Percentiles rank a stretch among this genome's conserved stretches.
Conservation (phyloP, 2,329 filamentous ascomycete species). For the Whalleya microplaca region DNA sequence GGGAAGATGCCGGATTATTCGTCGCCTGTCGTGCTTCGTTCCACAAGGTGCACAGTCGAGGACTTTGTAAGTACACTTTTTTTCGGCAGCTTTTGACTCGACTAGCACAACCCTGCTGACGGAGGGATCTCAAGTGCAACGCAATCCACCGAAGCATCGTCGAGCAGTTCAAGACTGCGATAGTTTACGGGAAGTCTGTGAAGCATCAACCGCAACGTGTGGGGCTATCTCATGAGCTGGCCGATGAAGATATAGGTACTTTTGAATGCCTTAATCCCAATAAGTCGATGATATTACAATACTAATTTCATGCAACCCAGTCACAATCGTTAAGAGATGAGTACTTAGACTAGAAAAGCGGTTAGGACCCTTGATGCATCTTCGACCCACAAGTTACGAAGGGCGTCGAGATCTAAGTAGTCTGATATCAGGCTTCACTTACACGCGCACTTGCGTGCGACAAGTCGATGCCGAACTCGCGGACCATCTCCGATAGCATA, state of each 20-base stretch:
- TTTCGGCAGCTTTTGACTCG: slow-evolving; percentile 21
- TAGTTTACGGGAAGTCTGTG: slow-evolving; percentile 97
- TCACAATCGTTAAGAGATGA: slow-evolving; percentile 72
- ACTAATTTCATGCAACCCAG: slow-evolving; percentile 43
- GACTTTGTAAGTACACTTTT: slow-evolving; percentile 77
- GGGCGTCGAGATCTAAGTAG: slow-evolving; percentile 14
- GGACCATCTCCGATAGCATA: slow-evolving; percentile 19
- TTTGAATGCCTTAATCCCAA: slow-evolving; percentile 22
- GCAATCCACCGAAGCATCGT: slow-evolving; percentile 95
- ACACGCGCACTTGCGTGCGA: slow-evolving; percentile 26
- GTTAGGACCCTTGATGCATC: slow-evolving; percentile 28
- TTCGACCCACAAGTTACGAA: slow-evolving; percentile 27
- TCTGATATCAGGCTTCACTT: slow-evolving; percentile 11
- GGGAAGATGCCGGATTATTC: slow-evolving; percentile 92
- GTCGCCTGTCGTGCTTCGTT: slow-evolving; percentile 84
- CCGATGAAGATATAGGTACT: slow-evolving; percentile 94
- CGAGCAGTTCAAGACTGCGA: slow-evolving; percentile 91
- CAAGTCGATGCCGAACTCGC: slow-evolving; percentile 27
- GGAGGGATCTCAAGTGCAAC: slow-evolving; percentile 72
- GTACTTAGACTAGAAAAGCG: slow-evolving; percentile 36
- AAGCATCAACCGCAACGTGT: slow-evolving; percentile 99
- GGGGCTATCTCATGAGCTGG: slow-evolving; percentile 86
- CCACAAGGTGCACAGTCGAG: slow-evolving; percentile 84
- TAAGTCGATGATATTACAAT: slow-evolving; percentile 13
- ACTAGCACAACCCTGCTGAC: slow-evolving; percentile 37